phyloP scores from a whole-genome alignment of 345 rosid species.

The Citrus inodora region DNA sequence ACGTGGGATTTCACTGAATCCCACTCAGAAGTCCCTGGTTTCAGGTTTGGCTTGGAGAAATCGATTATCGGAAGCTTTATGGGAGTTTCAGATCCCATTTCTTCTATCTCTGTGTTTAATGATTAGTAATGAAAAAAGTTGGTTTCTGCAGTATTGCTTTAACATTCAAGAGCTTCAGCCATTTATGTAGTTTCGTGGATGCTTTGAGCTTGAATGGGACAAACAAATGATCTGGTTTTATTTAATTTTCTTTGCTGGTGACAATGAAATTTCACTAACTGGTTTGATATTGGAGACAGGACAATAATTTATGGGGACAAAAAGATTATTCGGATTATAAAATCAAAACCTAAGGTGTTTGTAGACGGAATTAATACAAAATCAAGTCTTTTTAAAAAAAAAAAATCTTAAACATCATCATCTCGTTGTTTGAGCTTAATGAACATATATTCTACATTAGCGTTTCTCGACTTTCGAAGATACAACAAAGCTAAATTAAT shows the following conservation, averaged over 20 bases:
- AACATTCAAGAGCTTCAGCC: neutral
- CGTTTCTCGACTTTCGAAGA: neutral
- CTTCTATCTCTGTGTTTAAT: neutral
- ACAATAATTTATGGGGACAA: neutral
- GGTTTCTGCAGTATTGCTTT: neutral
- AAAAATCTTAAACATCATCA: neutral
- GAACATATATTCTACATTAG: neutral
- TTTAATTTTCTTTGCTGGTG: neutral
- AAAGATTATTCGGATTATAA: neutral
- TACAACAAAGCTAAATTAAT: neutral
- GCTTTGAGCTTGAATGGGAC: neutral
- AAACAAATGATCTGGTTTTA: neutral
- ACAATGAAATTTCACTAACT: neutral
- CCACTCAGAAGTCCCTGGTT: slow-evolving; percentile 46
- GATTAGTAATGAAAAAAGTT: neutral
- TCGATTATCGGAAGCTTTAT: slow-evolving; percentile 37
- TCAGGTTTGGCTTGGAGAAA: slow-evolving; percentile 35
- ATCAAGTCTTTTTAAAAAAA: too few species aligned
- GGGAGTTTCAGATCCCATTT: slow-evolving; percentile 41
- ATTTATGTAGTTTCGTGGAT: neutral
- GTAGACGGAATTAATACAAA: too few species aligned
- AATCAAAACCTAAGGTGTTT: neutral
- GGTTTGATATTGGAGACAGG: neutral
- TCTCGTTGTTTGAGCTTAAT: neutral
- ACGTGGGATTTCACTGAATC: slow-evolving; percentile 32